Evolutionary conservation across 345 rosid genomes (phyloP).

Genomic region (Arabis alpina): DNA sequence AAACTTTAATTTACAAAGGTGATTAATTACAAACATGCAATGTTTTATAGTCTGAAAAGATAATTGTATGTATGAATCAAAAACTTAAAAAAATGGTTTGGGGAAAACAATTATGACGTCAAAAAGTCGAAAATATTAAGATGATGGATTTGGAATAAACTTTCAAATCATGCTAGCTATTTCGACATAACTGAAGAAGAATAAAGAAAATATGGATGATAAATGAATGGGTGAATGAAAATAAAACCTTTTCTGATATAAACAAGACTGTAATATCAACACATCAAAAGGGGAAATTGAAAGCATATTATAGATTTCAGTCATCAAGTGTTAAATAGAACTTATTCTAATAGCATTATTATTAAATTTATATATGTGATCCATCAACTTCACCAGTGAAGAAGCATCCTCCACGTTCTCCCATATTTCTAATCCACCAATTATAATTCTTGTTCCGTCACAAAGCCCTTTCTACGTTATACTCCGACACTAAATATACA

Average conservation of each 20-base stretch:
- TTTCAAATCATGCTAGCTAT: constrained; percentile 23
- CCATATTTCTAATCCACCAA: constrained; percentile 31
- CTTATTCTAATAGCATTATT: constrained; percentile 40
- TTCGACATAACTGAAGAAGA: constrained; percentile 6
- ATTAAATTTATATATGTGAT: constrained; percentile 24
- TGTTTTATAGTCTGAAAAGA: not conserved
- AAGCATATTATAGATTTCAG: constrained; percentile 33
- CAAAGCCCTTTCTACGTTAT: constrained; percentile 14
- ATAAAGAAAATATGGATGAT: constrained; percentile 30
- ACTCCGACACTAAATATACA: constrained; percentile 5
- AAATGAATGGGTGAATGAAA: constrained; percentile 22
- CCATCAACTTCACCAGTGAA: constrained; percentile 37
- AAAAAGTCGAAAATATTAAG: not conserved
- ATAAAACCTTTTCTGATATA: constrained; percentile 4
- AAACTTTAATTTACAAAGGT: not conserved
- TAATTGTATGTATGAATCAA: not conserved
- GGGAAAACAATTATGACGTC: constrained; percentile 4
- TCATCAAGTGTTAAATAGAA: constrained; percentile 41
- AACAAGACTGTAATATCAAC: constrained; percentile 18
- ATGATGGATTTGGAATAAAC: constrained; percentile 20
- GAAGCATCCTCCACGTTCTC: constrained; percentile 38
- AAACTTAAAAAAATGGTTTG: not conserved
- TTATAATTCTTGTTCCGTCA: constrained; percentile 36
- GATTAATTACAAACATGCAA: not conserved
- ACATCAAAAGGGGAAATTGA: constrained; percentile 1